Conservation (phyloP, 2,329 filamentous ascomycete genomes). For the Alternaria incomplexa region DNA sequence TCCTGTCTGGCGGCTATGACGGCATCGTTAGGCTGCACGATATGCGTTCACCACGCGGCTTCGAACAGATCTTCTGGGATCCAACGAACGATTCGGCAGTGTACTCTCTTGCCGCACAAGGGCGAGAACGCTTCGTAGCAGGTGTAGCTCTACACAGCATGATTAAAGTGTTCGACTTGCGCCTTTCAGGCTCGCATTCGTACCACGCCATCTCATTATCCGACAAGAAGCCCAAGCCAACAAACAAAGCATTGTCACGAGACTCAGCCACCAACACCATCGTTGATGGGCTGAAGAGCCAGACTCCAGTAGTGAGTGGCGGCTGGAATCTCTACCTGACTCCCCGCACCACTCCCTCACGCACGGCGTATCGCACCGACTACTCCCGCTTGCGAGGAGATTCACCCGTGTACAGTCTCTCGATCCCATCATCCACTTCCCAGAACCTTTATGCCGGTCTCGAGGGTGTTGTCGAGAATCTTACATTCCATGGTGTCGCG, state of each 20-base stretch:
- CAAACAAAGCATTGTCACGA: not conserved
- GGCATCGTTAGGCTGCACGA: conserved; percentile 65
- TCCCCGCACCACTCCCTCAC: conserved; percentile 35
- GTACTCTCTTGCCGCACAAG: conserved; percentile 64
- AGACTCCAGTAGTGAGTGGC: conserved; percentile 16
- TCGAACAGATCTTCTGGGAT: conserved; percentile 60
- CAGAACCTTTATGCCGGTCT: conserved; percentile 57
- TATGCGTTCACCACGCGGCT: conserved; percentile 58
- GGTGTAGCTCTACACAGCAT: conserved; percentile 64
- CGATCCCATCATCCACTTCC: conserved; percentile 53
- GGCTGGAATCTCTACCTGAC: conserved; percentile 58
- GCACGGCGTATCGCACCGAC: conserved; percentile 20
- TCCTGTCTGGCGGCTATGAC: conserved; percentile 67
- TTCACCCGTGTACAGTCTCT: conserved; percentile 57
- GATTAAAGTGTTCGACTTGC: conserved; percentile 68
- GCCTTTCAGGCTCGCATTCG: conserved; percentile 53
- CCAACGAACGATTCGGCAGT: conserved; percentile 64
- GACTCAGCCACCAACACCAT: conserved; percentile 25
- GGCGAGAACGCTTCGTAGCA: conserved; percentile 62
- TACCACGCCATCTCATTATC: conserved; percentile 46
- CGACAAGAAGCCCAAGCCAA: not conserved
- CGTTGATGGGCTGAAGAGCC: conserved; percentile 6
- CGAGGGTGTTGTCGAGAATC: conserved; percentile 52
- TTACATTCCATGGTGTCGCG: conserved; percentile 52
- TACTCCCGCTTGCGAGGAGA: conserved; percentile 30